Conservation (phyloP, 2,329 filamentous ascomycete species). For the Fusarium anguioides region DNA sequence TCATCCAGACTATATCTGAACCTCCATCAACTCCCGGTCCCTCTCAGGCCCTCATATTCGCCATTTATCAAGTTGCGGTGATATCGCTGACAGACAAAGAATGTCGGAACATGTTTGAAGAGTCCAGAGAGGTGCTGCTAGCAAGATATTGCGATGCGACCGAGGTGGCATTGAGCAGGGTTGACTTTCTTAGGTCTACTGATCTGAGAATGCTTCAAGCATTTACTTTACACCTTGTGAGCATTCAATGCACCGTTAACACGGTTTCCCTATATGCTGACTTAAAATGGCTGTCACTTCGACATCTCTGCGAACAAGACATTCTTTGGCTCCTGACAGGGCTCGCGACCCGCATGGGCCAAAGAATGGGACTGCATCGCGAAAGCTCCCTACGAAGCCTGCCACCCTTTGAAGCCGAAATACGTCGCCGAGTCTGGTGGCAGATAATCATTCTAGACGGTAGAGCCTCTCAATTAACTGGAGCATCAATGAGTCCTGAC, state of each 20-base stretch:
- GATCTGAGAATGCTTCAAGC: constrained; percentile 3
- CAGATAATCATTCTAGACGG: constrained; percentile 10
- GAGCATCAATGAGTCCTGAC: constrained; percentile 7
- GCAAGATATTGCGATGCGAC: constrained; percentile 3
- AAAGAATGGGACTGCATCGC: constrained; percentile 7
- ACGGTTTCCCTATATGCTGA: not conserved
- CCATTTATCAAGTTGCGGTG: not conserved
- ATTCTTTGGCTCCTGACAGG: constrained; percentile 9
- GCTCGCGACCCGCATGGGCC: constrained; percentile 5
- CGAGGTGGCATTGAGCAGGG: constrained; percentile 1
- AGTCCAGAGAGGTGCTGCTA: not conserved
- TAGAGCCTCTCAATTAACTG: not conserved
- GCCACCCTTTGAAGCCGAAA: constrained; percentile 1
- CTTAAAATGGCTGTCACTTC: not conserved
- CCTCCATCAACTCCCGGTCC: not conserved
- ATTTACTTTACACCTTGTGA: not conserved
- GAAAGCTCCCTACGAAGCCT: not conserved
- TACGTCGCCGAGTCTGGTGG: constrained; percentile 9
- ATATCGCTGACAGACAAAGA: not conserved
- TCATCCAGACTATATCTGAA: not conserved
- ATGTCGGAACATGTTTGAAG: not conserved
- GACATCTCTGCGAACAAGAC: constrained; percentile 9
- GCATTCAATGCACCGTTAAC: fast-evolving
- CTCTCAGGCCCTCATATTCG: not conserved
- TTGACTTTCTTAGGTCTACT: constrained; percentile 6